These are phyloP conservation scores for Cupressus sempervirens DNA, from an alignment of 75 land plant species.

Conservation along the genomic window DNA sequence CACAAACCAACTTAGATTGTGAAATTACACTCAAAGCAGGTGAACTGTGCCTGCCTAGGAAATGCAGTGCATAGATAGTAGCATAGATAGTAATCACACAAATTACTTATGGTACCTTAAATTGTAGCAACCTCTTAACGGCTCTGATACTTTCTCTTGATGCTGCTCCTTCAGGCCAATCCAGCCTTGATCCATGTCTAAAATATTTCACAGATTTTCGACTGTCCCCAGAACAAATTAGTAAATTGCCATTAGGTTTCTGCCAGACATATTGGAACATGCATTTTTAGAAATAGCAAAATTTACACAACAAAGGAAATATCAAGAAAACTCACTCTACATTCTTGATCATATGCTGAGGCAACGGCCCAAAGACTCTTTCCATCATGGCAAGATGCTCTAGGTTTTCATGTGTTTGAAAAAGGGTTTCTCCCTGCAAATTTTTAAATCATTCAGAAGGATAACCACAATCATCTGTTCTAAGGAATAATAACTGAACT, in stretches of 20 bases:
- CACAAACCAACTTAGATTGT: neutral
- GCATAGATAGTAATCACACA: neutral
- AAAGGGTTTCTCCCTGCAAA: constrained; percentile 60
- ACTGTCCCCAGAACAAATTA: constrained; percentile 22
- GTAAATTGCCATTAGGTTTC: neutral
- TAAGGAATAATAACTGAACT: neutral
- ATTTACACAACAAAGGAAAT: neutral
- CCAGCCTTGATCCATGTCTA: constrained; percentile 52
- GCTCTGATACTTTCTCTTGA: constrained; percentile 75
- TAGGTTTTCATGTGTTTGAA: constrained; percentile 78
- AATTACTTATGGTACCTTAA: constrained; percentile 41
- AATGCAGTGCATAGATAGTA: neutral
- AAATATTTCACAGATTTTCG: constrained; percentile 71
- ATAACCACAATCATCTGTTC: neutral
- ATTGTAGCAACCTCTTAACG: constrained; percentile 53
- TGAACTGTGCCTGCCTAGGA: neutral
- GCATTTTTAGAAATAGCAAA: neutral
- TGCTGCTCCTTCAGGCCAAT: constrained; percentile 86
- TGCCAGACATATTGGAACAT: neutral
- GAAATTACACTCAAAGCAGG: neutral
- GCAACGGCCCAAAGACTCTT: constrained; percentile 59
- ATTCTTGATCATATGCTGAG: constrained; percentile 54
- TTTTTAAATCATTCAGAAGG: neutral
- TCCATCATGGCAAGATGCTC: constrained; percentile 93
- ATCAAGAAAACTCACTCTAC: constrained; percentile 41